phyloP scores from a whole-genome alignment of 2,329 filamentous ascomycete species.

The Orbilia ellipsospora region DNA sequence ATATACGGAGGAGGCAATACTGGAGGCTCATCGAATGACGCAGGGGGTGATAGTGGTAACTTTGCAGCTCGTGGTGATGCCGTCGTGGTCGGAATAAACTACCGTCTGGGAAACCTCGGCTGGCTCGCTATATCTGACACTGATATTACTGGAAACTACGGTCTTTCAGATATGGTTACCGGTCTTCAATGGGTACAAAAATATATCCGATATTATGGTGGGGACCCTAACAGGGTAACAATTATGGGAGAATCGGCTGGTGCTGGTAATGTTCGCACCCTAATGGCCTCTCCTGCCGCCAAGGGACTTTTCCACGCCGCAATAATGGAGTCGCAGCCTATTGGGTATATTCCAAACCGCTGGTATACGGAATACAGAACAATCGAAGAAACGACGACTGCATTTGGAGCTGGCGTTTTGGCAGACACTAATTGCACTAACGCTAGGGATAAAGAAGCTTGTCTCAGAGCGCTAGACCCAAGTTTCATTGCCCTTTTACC shows the following conservation, averaged over 20 bases:
- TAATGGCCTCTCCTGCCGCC: conserved; percentile 67
- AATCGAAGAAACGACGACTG: conserved; percentile 15
- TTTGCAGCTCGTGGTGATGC: conserved; percentile 65
- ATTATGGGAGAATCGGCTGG: conserved; percentile 81
- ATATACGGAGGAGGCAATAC: conserved; percentile 65
- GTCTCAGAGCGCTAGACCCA: conserved; percentile 20
- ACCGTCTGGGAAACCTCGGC: conserved; percentile 57
- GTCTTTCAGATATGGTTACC: conserved; percentile 66
- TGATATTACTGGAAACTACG: conserved; percentile 66
- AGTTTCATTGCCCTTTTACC: neutral
- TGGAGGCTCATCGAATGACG: conserved; percentile 62
- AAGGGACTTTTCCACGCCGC: conserved; percentile 66
- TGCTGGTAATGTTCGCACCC: conserved; percentile 64
- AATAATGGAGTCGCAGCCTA: conserved; percentile 59
- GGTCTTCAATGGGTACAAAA: conserved; percentile 69
- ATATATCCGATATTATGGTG: conserved; percentile 80
- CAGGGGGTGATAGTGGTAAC: conserved; percentile 64
- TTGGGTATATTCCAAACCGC: conserved; percentile 16
- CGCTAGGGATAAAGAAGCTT: conserved; percentile 20
- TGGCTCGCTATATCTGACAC: conserved; percentile 60
- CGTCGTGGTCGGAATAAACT: conserved; percentile 64
- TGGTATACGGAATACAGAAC: conserved; percentile 26
- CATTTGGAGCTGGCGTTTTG: conserved; percentile 5
- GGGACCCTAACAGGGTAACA: conserved; percentile 80
- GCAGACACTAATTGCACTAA: conserved; percentile 1